Conservation (phyloP, 176 grass and related monocot genomes). For the Rhipidocladum racemiflorum region DNA sequence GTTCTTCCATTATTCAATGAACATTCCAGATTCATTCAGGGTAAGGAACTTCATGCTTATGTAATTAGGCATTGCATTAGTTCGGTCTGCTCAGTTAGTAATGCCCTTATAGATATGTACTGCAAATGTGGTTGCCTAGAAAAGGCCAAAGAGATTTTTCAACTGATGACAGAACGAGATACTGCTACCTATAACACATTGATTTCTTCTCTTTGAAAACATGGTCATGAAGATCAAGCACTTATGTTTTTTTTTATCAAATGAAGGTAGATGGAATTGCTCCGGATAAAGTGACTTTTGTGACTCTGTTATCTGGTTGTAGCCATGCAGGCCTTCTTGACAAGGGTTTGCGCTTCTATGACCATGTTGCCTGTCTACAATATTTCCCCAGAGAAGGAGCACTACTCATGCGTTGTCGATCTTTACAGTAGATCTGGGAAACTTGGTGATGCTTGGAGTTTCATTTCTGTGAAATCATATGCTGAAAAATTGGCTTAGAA, state of each 20-base stretch:
- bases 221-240: constrained; percentile 52
- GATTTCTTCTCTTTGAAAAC: constrained; percentile 63
- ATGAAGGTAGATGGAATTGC: constrained; percentile 41
- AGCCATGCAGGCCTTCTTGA: constrained; percentile 59
- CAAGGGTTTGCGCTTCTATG: constrained; percentile 50
- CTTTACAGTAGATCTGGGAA: constrained; percentile 63
- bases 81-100: constrained; percentile 53
- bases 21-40: constrained; percentile 38
- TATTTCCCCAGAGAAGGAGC: constrained; percentile 56
- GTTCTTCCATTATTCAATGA: constrained; percentile 58
- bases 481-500: no score
- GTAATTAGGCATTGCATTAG: constrained; percentile 25
- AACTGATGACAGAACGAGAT: constrained; percentile 35
- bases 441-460: constrained; percentile 55
- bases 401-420: constrained; percentile 63
- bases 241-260: constrained; percentile 39
- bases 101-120: constrained; percentile 65
- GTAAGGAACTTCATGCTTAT: constrained; percentile 56
- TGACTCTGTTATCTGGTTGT: constrained; percentile 56
- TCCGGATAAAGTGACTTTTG: constrained; percentile 74
- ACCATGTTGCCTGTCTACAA: constrained; percentile 51
- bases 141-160: constrained; percentile 36
- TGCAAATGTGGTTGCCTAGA: constrained; percentile 61
- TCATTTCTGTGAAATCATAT: constrained; percentile 54
- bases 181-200: constrained; percentile 58